Conservation (phyloP, 1,284 basidiomycete genomes). For the Microbotryum violaceum region DNA sequence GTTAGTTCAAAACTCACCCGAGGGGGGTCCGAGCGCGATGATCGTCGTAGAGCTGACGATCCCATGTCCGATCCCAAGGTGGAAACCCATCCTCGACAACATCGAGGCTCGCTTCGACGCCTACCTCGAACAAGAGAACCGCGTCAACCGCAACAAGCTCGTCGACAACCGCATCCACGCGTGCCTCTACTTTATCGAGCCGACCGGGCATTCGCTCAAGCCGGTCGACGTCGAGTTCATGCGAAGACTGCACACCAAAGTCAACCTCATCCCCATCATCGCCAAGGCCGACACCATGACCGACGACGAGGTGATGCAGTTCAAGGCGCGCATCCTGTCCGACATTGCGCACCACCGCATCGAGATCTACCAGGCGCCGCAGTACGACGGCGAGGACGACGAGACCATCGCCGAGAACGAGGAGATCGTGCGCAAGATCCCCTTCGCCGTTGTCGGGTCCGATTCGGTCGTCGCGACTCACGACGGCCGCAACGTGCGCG, state of each 20-base stretch:
- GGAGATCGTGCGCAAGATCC: constrained; percentile 94
- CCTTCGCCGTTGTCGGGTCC: constrained; percentile 92
- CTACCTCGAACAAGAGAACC: constrained; percentile 94
- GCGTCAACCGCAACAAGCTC: constrained; percentile 82
- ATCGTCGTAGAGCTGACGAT: neutral
- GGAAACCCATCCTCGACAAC: constrained; percentile 95
- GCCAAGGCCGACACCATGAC: constrained; percentile 95
- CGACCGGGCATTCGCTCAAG: constrained; percentile 94
- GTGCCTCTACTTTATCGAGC: constrained; percentile 95
- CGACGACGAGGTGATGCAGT: constrained; percentile 81
- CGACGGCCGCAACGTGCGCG: constrained; percentile 81
- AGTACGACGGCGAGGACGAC: constrained; percentile 93
- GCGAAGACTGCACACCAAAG: constrained; percentile 86
- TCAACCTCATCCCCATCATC: constrained; percentile 94
- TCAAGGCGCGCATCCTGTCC: constrained; percentile 78
- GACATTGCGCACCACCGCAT: constrained; percentile 91
- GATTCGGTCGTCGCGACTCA: constrained; percentile 68
- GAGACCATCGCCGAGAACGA: constrained; percentile 91
- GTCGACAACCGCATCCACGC: constrained; percentile 67
- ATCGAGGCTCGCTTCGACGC: constrained; percentile 94
- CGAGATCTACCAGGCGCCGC: constrained; percentile 89
- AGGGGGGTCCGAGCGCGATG: neutral
- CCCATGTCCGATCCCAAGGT: constrained; percentile 49
- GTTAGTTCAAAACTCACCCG: constrained; percentile 43
- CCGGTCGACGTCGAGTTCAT: constrained; percentile 97